These are phyloP conservation scores for Durusdinium trenchii DNA, from an alignment of 73 alveolate genomes.

Conservation along the genomic window DNA sequence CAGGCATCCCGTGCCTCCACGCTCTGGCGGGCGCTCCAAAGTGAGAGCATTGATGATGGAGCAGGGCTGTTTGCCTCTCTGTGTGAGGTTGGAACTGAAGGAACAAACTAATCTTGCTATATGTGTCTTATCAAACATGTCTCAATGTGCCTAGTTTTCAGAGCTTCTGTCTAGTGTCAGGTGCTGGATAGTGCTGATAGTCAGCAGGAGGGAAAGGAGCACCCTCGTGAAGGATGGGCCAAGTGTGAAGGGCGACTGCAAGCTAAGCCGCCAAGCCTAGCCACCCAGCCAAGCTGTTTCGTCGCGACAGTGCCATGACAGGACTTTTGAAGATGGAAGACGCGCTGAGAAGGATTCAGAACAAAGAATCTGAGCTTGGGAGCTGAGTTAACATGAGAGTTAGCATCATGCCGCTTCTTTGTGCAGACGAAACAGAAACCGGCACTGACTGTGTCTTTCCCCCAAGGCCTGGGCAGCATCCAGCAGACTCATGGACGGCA, in stretches of 20 bases:
- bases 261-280: no score
- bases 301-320: background rate
- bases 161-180: background rate
- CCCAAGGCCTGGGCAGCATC: background rate
- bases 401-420: background rate
- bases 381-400: background rate
- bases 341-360: background rate
- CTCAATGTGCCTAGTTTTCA: background rate
- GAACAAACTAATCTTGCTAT: background rate
- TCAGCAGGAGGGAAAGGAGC: background rate
- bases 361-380: conserved; percentile 19
- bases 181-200: conserved; percentile 39
- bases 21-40: conserved; percentile 52
- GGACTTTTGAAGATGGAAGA: conserved; percentile 74
- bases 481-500: conserved; percentile 75
- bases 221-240: no score
- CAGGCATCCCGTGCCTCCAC: conserved; percentile 71
- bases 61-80: conserved; percentile 33
- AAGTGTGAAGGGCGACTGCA: no score
- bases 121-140: background rate
- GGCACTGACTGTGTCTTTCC: background rate
- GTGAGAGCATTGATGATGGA: conserved; percentile 51
- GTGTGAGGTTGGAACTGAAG: conserved; percentile 36
- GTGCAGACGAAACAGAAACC: no score
- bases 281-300: background rate